Evolutionary conservation across 2,329 filamentous ascomycete species (phyloP).

Genomic region (Dactylellina parvicollis): DNA sequence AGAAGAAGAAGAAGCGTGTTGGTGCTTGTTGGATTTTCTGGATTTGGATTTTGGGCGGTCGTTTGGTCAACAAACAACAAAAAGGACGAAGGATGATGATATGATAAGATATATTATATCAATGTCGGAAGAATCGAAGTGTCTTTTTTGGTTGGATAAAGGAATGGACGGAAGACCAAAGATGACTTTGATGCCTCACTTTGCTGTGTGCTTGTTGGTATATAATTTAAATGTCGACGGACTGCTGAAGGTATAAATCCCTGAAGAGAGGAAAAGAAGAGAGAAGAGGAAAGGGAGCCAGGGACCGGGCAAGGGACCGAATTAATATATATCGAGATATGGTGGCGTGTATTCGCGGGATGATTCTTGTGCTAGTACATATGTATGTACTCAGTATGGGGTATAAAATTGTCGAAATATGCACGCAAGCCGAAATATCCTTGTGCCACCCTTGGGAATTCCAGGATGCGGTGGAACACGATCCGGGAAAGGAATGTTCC

Average conservation of each 20-base stretch:
- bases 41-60: constrained; percentile 42
- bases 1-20: no score
- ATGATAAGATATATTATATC: no score
- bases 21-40: constrained; percentile 8
- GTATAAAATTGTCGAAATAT: constrained; percentile 49
- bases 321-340: constrained; percentile 41
- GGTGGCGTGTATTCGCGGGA: constrained; percentile 13
- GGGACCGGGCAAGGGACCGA: constrained; percentile 26
- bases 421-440: constrained; percentile 53
- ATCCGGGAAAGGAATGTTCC: constrained; percentile 54
- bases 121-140: no score
- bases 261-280: constrained; percentile 15
- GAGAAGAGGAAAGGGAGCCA: constrained; percentile 19
- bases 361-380: no score
- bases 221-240: constrained; percentile 41
- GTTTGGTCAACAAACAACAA: constrained; percentile 51
- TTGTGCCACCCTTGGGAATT: constrained; percentile 50
- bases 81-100: no score
- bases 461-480: constrained; percentile 50
- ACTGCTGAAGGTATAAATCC: constrained; percentile 37
- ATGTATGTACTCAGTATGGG: no score
- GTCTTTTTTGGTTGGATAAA: constrained; percentile 27
- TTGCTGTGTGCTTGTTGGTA: constrained; percentile 18
- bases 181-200: constrained; percentile 29
- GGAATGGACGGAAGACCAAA: constrained; percentile 47